These are phyloP conservation scores for Cercophora scortea DNA, from an alignment of 495 filamentous ascomycete species.

Conservation along the genomic window DNA sequence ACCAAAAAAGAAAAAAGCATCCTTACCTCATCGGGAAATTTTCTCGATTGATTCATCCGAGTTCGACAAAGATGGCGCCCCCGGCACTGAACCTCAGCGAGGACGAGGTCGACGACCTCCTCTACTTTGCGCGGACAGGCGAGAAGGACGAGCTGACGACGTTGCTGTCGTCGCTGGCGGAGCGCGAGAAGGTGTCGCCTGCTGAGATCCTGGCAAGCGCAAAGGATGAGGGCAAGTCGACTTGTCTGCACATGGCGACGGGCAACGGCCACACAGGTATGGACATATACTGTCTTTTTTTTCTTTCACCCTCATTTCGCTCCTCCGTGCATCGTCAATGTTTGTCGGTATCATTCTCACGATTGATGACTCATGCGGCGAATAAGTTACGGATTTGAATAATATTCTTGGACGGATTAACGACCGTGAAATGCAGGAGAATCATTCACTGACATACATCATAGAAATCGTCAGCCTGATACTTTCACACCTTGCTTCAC, in stretches of 20 bases:
- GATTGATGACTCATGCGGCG: too few relatives aligned
- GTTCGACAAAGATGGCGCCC: slow-evolving; percentile 26
- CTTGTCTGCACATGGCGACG: slow-evolving; percentile 78
- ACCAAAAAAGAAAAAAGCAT: background rate
- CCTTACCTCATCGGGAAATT: background rate
- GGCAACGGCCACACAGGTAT: slow-evolving; percentile 81
- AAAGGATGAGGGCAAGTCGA: slow-evolving; percentile 62
- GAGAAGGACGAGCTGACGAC: slow-evolving; percentile 62
- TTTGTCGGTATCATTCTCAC: too few relatives aligned
- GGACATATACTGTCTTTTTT: slow-evolving; percentile 6
- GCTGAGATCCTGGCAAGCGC: slow-evolving; percentile 55
- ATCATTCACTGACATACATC: background rate
- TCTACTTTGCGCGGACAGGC: slow-evolving; percentile 72
- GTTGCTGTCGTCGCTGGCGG: slow-evolving; percentile 49
- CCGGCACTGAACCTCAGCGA: slow-evolving; percentile 45
- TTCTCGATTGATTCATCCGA: background rate
- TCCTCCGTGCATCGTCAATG: background rate
- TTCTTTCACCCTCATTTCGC: background rate
- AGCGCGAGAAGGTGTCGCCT: slow-evolving; percentile 43
- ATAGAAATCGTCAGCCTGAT: slow-evolving; percentile 35
- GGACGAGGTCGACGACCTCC: slow-evolving; percentile 80
- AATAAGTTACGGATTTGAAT: too few relatives aligned
- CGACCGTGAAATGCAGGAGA: too few relatives aligned
- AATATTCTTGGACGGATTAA: too few relatives aligned
- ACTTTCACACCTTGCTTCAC: slow-evolving; percentile 28